phyloP scores from a whole-genome alignment of 148 eudicot species.

The Oxyria digyna region DNA sequence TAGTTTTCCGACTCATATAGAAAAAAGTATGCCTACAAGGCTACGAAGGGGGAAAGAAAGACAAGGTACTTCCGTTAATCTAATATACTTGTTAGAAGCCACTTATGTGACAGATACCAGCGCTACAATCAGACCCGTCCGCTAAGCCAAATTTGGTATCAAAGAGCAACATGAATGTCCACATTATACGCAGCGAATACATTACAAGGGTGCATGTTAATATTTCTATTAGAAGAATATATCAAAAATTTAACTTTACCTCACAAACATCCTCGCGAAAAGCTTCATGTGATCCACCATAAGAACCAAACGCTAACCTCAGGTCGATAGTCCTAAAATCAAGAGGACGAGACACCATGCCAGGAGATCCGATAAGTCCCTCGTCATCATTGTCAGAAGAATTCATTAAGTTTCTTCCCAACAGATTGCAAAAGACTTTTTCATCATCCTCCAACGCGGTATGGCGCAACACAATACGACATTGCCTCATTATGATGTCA shows the following conservation, averaged over 20 bases:
- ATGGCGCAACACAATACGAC: conserved; percentile 35
- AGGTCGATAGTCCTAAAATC: conserved; percentile 61
- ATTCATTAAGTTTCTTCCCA: conserved; percentile 33
- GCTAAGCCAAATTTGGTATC: neutral
- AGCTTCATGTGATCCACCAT: conserved; percentile 55
- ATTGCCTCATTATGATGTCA: conserved; percentile 34
- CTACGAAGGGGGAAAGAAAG: neutral
- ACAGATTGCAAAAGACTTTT: conserved; percentile 42
- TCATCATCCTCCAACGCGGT: conserved; percentile 34
- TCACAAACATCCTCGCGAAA: conserved; percentile 63
- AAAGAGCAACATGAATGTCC: neutral
- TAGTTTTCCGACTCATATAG: no score
- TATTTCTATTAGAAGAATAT: neutral
- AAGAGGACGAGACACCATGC: conserved; percentile 47
- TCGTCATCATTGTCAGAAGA: conserved; percentile 39
- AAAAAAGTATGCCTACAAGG: neutral
- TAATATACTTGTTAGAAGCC: neutral
- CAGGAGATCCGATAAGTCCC: conserved; percentile 56
- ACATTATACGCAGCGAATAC: neutral
- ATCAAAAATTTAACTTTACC: conserved; percentile 19
- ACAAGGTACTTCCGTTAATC: neutral
- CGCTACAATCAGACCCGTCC: neutral
- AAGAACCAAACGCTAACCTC: conserved; percentile 60
- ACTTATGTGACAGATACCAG: neutral
- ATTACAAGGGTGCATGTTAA: neutral